Base-by-base conservation (phyloP, 2,329 filamentous ascomycete species). In the Oidium heveae region DNA sequence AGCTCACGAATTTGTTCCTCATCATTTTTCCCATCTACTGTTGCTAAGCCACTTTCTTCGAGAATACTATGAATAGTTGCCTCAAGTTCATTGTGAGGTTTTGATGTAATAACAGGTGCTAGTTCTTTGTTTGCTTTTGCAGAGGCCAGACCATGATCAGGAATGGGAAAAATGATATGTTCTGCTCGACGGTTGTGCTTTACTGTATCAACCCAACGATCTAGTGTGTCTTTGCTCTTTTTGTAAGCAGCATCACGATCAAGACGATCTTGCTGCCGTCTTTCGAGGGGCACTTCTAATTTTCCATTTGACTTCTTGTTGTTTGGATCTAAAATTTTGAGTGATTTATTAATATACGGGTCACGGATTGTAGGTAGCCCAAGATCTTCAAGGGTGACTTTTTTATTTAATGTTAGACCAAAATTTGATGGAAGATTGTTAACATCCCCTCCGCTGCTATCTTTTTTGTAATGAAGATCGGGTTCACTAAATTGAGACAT, bases 141-240 rank as follows among this genome's bases (percentile, higher is more conserved):
- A 73, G 74, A 54, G 70, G 66, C 54, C 72, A 73, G 22, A 74
- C 78, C 56, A 80, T 77, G 41, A 80, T 82, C 62, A 86, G 82
- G 75, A 0, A 96, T 73, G 5, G 91, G 91, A 63, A 98, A 98
- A 20, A 81, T 74, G 13, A 98, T 72, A 66, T 94, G 86, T 59
- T 96, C 91, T 1, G 89, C 88, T 61, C 86, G 77, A 57, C 91
- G 82, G 67, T 95, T 95, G 34, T 86, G 79, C 69, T 95, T 94
- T 63, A 98, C 87, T 0, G 91, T 96, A 57, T 95, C 89, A 34
- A 82, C 82, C 91, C 91, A 98, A 61, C 86, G 79, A 58, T 85
- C 80, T 28, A 98, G 72, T 0, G 87, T 89, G 67, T 95, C 82
- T 63, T 93, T 94, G 53, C 86, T 88, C 71, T 94, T 88, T 37